Evolutionary conservation across 2,329 filamentous ascomycete genomes (phyloP).

Genomic region (Aspergillus ochraceoroseus): DNA sequence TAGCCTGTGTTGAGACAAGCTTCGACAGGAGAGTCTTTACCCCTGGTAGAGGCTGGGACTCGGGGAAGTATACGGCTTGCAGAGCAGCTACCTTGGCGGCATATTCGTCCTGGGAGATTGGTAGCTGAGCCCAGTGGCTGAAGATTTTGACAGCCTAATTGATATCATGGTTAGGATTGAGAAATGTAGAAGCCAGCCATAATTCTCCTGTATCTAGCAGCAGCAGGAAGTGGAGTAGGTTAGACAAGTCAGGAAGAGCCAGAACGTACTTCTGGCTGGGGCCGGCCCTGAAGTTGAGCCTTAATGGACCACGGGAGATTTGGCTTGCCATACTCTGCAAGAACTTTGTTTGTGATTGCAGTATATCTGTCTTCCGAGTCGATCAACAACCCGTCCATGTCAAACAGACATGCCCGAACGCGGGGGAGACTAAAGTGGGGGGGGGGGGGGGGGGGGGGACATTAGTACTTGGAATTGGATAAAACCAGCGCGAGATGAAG

Average conservation of each 20-base stretch:
- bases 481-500: no score
- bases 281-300: conserved; percentile 72
- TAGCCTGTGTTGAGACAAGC: conserved; percentile 33
- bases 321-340: conserved; percentile 68
- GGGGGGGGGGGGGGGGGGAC: background rate
- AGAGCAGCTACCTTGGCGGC: conserved; percentile 54
- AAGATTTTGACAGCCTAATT: conserved; percentile 57
- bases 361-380: conserved; percentile 92
- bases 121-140: conserved; percentile 78
- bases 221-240: background rate
- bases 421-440: conserved; percentile 59
- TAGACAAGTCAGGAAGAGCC: background rate
- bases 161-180: conserved; percentile 4
- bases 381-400: conserved; percentile 96
- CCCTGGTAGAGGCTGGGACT: conserved; percentile 71
- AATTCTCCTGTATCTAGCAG: no score
- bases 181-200: background rate
- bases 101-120: conserved; percentile 68
- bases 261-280: conserved; percentile 49
- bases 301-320: conserved; percentile 89
- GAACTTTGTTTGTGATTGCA: conserved; percentile 71
- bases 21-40: conserved; percentile 61
- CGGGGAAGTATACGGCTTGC: conserved; percentile 68
- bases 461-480: background rate
- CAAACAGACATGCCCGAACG: conserved; percentile 88